Evolutionary conservation across 2,329 filamentous ascomycete genomes (phyloP), one percentile per base, ranked within the genome.

Genomic region (Cladosporium sp.): DNA sequence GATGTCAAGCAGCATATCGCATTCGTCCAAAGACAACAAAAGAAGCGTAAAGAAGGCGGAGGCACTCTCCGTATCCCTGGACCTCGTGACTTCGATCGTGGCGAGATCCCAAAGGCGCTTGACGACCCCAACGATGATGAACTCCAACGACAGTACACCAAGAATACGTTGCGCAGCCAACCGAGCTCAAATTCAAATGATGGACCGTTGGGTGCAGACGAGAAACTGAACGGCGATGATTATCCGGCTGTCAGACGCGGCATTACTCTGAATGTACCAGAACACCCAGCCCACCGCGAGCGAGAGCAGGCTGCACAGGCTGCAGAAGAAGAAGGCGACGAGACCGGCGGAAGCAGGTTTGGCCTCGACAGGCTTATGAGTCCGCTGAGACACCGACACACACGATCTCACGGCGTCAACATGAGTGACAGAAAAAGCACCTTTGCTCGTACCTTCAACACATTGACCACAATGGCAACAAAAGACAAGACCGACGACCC

Each of bases 61-160:
- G 88, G 89, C 37, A 88, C 93, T 0, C 80, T 98, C 52, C 89
- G 92, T 49, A 98, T 99, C 72, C 95, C 95, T 0, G 93, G 93
- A 23, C 95, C 95, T 0, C 85, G 93, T 71, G 95, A 98, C 74
- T 93, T 90, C 58, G 95, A 99, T 72, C 87, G 88, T 60, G 95
- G 94, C 29, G 84, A 92, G 67, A 82, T 88, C 11, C 93, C 93
- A 3, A 80, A 88, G 70, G 79, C 83, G 23, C 75, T 91, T 16
- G 81, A 83, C 10, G 80, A 82, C 40, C 78, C 80, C 6, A 79
- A 81, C 35, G 75, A 75, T 23, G 74, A 78, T 33, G 67, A 71
- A 21, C 67, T 75, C 3, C 44, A 67, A 14, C 71, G 72, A 10
- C 66, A 71, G 5, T 69, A 72, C 40, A 77, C 75, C 5, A 67